Percentiles rank a stretch among this genome's conserved stretches.
These are phyloP conservation scores for Tricholoma flavovirens DNA, from an alignment of 768 basidiomycete species.

Conservation along the genomic window DNA sequence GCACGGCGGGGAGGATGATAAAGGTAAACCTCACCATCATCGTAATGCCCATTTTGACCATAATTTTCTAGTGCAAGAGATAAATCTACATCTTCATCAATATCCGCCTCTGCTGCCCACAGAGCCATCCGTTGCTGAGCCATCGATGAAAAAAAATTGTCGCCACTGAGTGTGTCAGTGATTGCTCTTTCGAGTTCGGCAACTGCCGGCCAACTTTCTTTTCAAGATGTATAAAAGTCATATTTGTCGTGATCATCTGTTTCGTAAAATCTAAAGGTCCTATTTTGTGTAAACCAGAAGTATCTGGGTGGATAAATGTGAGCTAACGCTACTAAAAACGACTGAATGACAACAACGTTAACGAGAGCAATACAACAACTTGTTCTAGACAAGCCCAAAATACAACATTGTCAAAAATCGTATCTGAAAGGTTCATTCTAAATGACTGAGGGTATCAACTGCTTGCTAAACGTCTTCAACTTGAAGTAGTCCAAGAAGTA, in stretches of 20 bases:
- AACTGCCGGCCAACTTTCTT: constrained; percentile 19
- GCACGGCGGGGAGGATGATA: constrained; percentile 1
- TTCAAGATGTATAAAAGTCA: too few relatives aligned
- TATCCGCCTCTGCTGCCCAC: constrained; percentile 75
- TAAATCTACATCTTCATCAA: constrained; percentile 78
- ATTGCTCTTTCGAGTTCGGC: constrained; percentile 23
- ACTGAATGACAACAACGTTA: neutral
- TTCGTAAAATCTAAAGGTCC: too few relatives aligned
- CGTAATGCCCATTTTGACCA: constrained; percentile 62
- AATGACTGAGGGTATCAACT: neutral
- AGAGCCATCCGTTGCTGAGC: constrained; percentile 62
- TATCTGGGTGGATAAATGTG: neutral
- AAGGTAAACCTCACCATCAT: constrained; percentile 45
- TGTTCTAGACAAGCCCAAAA: neutral
- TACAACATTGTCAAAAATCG: neutral
- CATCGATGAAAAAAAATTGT: constrained; percentile 32
- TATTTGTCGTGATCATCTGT: too few relatives aligned
- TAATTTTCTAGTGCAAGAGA: constrained; percentile 63
- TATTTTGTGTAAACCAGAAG: neutral
- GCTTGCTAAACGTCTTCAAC: neutral
- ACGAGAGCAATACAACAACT: neutral
- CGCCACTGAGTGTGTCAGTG: constrained; percentile 11
- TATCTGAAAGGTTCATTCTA: neutral
- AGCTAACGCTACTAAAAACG: neutral
- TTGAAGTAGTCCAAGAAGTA: neutral